Conservation (phyloP, 805 yeast genomes). For the Suhomyces emberorum region DNA sequence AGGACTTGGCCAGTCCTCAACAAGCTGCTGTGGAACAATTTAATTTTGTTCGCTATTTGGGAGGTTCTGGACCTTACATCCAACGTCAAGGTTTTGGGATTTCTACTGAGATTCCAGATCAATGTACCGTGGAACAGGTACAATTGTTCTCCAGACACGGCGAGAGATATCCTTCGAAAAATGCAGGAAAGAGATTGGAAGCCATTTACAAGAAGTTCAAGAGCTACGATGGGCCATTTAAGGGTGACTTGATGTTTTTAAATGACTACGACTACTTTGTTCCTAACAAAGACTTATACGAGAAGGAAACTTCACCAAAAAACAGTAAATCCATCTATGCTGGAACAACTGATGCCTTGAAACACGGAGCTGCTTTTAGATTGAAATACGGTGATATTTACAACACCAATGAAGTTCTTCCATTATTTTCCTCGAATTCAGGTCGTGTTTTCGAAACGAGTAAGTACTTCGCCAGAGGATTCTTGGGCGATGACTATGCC, state of each 20-base stretch:
- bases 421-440: conserved; percentile 54
- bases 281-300: conserved; percentile 34
- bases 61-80: conserved; percentile 57
- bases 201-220: conserved; percentile 20
- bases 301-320: conserved; percentile 49
- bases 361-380: conserved; percentile 50
- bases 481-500: conserved; percentile 45
- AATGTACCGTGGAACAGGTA: conserved; percentile 61
- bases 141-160: conserved; percentile 77
- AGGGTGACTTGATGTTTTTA: conserved; percentile 53
- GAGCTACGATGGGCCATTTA: conserved; percentile 25
- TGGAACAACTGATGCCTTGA: conserved; percentile 49
- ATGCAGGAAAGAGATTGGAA: conserved; percentile 26
- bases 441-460: conserved; percentile 57
- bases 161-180: conserved; percentile 62
- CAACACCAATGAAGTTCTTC: conserved; percentile 33
- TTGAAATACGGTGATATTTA: conserved; percentile 48
- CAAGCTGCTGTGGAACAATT: conserved; percentile 42
- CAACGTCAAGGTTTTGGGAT: conserved; percentile 53
- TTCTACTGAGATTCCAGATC: conserved; percentile 44
- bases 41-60: conserved; percentile 49
- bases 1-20: conserved; percentile 36
- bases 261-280: conserved; percentile 51
- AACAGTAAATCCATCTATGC: conserved; percentile 44
- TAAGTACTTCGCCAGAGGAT: conserved; percentile 55